Base-by-base conservation (phyloP, 2,329 filamentous ascomycete genomes). In the Fusarium pininemorale region DNA sequence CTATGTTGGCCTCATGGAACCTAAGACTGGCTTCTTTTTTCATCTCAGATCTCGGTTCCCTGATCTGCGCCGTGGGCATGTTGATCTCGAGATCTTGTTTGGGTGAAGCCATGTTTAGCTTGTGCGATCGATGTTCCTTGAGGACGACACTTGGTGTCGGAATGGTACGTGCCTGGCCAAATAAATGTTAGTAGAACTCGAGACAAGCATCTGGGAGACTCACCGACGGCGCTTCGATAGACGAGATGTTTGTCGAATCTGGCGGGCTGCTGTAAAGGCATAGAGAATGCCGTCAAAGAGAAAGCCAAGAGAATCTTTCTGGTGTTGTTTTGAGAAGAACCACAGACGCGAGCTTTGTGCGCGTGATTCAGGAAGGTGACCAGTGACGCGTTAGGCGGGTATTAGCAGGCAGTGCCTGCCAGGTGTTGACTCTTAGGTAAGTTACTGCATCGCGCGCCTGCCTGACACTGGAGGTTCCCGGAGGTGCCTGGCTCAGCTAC, bases 301-400 rank as follows among this genome's bases (percentile, higher is more conserved):
- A 15, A 6, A 9, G 11, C 3, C 4, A 2, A 35, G 7, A 22
- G 13, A 37, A 26, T 12, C 3, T 6, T 9, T 53, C 4, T 53
- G 30, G 16, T 26, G n/a, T 26, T 37, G n/a, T 37, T 8, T 24
- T 26, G 16, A 5, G n/a, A 20, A 37, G 12, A 35, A 24, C 2
- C 12, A 20, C 9, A 5, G 3, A 9, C 32, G 10, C 18, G n/a
- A 28, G 14, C 32, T 35, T 16, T 4, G 2, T 22, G n/a, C 35
- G 7, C 14, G 10, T 38, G 35, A 16, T 22, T 38, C 9, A 12
- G 9, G 12, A 26, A 37, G 30, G 12, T 8, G 5, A 4, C 16
- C 1, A 0, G 14, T 1, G n/a, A 24, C 12, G n/a, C 4, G 6
- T n/a, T 53, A 20, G 3, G 12, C 3, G 20, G n/a, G n/a, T 16